Evolutionary conservation across 2,329 filamentous ascomycete species (phyloP), one percentile per base, ranked within the genome.

Genomic region (Zymoseptoria ardabiliae): DNA sequence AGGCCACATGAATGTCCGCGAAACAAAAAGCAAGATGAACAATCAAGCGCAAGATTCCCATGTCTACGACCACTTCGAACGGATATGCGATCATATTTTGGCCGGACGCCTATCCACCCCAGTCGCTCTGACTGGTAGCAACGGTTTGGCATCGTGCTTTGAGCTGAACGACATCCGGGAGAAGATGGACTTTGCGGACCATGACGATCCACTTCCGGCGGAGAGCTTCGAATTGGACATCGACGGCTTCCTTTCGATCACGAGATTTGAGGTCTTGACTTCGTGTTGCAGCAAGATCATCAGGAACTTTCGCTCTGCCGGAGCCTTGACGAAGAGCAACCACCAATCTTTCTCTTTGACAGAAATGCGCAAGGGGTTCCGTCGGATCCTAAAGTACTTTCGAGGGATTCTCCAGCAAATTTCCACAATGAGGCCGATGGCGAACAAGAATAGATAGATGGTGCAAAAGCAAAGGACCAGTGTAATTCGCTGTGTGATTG

Each of bases 211-310:
- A 45, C 35, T 45, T 17, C 13, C 13, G 13, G 35, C 7, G 35
- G 35, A 45, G 35, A n/a, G 35, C 13, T 45, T 45, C 35, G 35
- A 45, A 7, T 45, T n/a, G 35, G 35, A 45, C 35, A 45, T 45
- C 35, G 35, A 45, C 7, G 35, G 35, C 13, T 45, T 45, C 17
- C 35, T 45, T n/a, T 45, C 35, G 35, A 45, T 17, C 6, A 13
- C 7, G 35, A 7, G 6, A 5, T 13, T 17, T 5, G 35, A 45
- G 35, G 35, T 45, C 35, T 28, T 41, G 28, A 63, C 56, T 41
- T 63, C 61, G 52, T 60, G 58, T 55, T 63, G 61, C 41, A 63
- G 51, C 20, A 57, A 53, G 19, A 60, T 52, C 58, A 63, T 60
- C 30, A 60, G 41, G 1, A 63, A 11, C 22, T 58, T 63, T n/a